Conservation (phyloP, 495 filamentous ascomycete species). For the Umbilicaria muhlenbergii region DNA sequence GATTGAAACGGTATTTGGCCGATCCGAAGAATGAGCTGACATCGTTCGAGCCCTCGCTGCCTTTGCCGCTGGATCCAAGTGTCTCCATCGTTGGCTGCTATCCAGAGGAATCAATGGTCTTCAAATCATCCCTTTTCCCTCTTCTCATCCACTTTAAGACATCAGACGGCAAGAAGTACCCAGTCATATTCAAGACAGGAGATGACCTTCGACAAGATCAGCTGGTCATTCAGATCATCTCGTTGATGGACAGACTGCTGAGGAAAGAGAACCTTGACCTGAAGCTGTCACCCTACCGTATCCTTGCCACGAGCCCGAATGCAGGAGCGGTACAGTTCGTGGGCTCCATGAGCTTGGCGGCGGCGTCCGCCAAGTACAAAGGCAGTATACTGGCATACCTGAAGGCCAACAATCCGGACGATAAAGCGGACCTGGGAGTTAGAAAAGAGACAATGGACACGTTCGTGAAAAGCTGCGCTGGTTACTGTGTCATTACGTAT, state of each 20-base stretch:
- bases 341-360: conserved; percentile 65
- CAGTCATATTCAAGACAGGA: conserved; percentile 91
- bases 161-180: conserved; percentile 56
- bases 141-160: conserved; percentile 87
- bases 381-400: conserved; percentile 74
- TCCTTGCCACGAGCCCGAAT: conserved; percentile 77
- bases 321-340: conserved; percentile 91
- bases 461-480: conserved; percentile 89
- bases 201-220: conserved; percentile 97
- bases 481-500: conserved; percentile 98
- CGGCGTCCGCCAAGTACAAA: conserved; percentile 66
- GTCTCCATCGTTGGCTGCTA: conserved; percentile 62
- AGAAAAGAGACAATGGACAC: conserved; percentile 88
- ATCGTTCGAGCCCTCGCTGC: conserved; percentile 69
- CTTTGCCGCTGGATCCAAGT: conserved; percentile 77
- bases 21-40: conserved; percentile 83
- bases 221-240: conserved; percentile 95
- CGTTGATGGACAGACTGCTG: conserved; percentile 90
- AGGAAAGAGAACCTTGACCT: conserved; percentile 95
- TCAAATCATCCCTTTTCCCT: conserved; percentile 86
- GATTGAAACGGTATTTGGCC: conserved; percentile 62
- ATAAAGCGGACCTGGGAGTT: conserved; percentile 65
- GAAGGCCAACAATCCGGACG: conserved; percentile 78
- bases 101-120: conserved; percentile 77
- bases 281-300: conserved; percentile 88